Conservation (phyloP, 441 rosid genomes). For the Arabidopsis hybrid region DNA sequence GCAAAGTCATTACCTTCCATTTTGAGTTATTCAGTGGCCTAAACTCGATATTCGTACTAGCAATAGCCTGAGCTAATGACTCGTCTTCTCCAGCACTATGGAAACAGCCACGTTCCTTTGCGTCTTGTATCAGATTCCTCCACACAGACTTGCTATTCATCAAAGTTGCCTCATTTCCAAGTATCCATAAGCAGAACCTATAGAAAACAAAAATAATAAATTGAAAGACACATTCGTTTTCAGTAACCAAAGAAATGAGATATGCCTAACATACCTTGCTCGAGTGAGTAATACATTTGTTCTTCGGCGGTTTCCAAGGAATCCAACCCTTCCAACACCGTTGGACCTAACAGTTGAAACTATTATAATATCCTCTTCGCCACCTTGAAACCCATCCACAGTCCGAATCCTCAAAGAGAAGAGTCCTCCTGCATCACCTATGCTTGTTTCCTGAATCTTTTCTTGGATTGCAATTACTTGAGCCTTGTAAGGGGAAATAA, state of each 20-base stretch:
- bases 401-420: constrained; percentile 48
- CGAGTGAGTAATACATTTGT: constrained; percentile 58
- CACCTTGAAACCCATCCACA: constrained; percentile 66
- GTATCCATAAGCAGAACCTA: constrained; percentile 54
- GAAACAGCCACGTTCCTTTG: constrained; percentile 53
- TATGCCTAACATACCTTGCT: constrained; percentile 38
- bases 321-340: constrained; percentile 47
- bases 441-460: constrained; percentile 44
- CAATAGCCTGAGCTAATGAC: constrained; percentile 41
- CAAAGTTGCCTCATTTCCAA: constrained; percentile 55
- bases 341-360: constrained; percentile 61
- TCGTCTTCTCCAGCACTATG: constrained; percentile 50
- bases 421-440: constrained; percentile 19
- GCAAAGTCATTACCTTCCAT: constrained; percentile 51
- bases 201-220: not conserved
- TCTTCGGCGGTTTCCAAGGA: constrained; percentile 49
- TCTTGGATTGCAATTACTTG: constrained; percentile 57
- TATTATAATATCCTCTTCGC: constrained; percentile 58
- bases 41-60: constrained; percentile 31
- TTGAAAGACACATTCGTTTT: not conserved
- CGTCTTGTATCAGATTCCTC: constrained; percentile 52
- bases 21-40: constrained; percentile 29
- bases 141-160: constrained; percentile 49
- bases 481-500: constrained; percentile 61
- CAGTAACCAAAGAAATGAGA: not conserved